A percentile compares a stretch with the other conserved stretches of the same genome.
Evolutionary conservation across 768 basidiomycete species (phyloP).

Genomic region (Gloeostereum incarnatum): DNA sequence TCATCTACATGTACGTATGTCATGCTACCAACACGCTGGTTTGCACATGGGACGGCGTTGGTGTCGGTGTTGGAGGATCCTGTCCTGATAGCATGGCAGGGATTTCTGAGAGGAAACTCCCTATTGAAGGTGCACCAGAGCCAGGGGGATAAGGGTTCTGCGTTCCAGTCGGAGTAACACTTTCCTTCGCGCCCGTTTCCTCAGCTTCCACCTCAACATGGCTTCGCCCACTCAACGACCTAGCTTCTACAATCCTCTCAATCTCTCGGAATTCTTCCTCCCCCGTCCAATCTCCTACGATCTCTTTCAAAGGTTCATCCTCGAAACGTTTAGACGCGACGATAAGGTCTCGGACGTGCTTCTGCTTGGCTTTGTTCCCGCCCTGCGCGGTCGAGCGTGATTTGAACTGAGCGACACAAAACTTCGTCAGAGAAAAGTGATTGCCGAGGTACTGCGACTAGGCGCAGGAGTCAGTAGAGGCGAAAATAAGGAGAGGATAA

Average conservation of each 20-base stretch:
- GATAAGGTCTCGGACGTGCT: slow-evolving; percentile 41
- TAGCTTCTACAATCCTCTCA: slow-evolving; percentile 36
- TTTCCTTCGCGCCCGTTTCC: not conserved
- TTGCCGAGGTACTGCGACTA: slow-evolving; percentile 73
- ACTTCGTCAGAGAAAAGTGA: slow-evolving; percentile 81
- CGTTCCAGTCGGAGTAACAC: slow-evolving; percentile 40
- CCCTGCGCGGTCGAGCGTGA: slow-evolving; percentile 37
- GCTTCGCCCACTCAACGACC: slow-evolving; percentile 23
- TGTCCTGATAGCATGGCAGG: slow-evolving; percentile 23
- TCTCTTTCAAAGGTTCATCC: slow-evolving; percentile 34
- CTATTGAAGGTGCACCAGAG: slow-evolving; percentile 33
- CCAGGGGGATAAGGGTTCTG: slow-evolving; percentile 52
- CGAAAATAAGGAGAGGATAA: slow-evolving; percentile 1
- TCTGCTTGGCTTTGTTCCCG: slow-evolving; percentile 47
- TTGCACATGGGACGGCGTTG: too few species aligned
- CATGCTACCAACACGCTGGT: too few species aligned
- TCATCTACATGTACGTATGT: too few species aligned
- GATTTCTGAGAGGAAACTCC: slow-evolving; percentile 8
- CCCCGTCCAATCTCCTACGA: slow-evolving; percentile 49
- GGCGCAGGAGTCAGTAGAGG: slow-evolving; percentile 3
- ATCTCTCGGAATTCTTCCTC: slow-evolving; percentile 53
- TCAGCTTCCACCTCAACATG: slow-evolving; percentile 13
- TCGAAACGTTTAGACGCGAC: slow-evolving; percentile 55
- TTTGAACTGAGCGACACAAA: slow-evolving; percentile 79
- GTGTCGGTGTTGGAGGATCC: slow-evolving; percentile 23